phyloP scores from a whole-genome alignment of 805 yeast genomes.

The Wickerhamomyces kurtzmanii region DNA sequence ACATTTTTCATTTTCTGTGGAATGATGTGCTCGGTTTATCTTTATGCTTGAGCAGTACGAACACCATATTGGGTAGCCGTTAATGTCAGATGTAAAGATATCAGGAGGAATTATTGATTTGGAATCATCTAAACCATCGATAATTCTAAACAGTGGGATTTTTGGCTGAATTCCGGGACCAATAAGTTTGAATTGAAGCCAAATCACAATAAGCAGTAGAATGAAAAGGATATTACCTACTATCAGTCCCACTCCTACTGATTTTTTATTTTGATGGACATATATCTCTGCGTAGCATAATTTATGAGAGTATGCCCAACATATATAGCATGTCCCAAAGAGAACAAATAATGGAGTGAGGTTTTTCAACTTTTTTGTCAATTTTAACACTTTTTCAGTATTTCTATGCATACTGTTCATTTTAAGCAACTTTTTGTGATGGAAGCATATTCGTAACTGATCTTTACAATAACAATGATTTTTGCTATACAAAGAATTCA shows the following conservation, averaged over 20 bases:
- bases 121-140: constrained; percentile 13
- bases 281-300: too few relatives aligned
- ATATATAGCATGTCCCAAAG: constrained; percentile 18
- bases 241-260: constrained; percentile 22
- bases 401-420: too few relatives aligned
- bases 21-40: constrained; percentile 63
- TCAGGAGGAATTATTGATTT: constrained; percentile 36
- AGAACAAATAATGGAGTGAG: too few relatives aligned
- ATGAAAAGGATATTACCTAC: constrained; percentile 19
- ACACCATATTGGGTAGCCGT: constrained; percentile 77
- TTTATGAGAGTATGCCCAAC: constrained; percentile 18
- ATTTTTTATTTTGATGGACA: constrained; percentile 14
- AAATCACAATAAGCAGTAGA: constrained; percentile 20
- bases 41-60: constrained; percentile 55
- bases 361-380: too few relatives aligned
- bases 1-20: constrained; percentile 43
- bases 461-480: too few relatives aligned
- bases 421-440: too few relatives aligned
- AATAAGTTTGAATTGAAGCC: constrained; percentile 31
- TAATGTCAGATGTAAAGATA: constrained; percentile 54
- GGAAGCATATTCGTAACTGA: too few relatives aligned
- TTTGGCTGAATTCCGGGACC: constrained; percentile 52
- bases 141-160: constrained; percentile 24
- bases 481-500: too few relatives aligned
- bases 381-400: too few relatives aligned